Conservation (phyloP, 257 asterid species). For the Solanum piurae region DNA sequence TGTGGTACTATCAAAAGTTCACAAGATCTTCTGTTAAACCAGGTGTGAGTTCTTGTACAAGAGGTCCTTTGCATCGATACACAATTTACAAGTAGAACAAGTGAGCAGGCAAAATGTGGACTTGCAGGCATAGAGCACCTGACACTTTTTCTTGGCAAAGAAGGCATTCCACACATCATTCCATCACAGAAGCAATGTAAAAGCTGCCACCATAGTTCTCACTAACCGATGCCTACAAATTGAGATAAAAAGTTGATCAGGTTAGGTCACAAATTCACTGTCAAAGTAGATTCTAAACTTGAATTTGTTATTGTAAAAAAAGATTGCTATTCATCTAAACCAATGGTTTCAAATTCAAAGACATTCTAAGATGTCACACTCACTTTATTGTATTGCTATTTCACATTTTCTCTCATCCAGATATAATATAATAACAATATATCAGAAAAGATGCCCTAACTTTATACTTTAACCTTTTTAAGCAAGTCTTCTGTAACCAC, state of each 20-base stretch:
- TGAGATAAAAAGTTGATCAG: not conserved
- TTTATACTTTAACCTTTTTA: not conserved
- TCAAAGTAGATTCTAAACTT: not conserved
- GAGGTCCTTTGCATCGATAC: not conserved
- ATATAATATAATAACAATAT: not conserved
- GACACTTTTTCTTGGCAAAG: not conserved
- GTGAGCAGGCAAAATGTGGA: not conserved
- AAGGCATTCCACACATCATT: conserved; percentile 6
- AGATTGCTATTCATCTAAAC: not conserved
- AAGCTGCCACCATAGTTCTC: conserved; percentile 80
- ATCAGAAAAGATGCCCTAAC: not conserved
- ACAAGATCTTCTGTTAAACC: not conserved
- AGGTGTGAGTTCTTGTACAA: not conserved
- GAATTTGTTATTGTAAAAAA: not conserved
- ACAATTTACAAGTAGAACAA: not conserved
- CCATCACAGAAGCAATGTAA: conserved; percentile 18
- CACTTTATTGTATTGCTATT: not conserved
- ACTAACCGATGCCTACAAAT: conserved; percentile 49
- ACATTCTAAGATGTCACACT: not conserved
- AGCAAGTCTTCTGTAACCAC: not conserved
- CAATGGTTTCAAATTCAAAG: not conserved
- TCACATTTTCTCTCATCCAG: not conserved
- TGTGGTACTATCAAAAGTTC: not conserved
- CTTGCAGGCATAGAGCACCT: not conserved
- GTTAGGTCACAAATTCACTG: not conserved